Evolutionary conservation across 805 yeast genomes (phyloP).

Genomic region (Myxozyma sirexii): DNA sequence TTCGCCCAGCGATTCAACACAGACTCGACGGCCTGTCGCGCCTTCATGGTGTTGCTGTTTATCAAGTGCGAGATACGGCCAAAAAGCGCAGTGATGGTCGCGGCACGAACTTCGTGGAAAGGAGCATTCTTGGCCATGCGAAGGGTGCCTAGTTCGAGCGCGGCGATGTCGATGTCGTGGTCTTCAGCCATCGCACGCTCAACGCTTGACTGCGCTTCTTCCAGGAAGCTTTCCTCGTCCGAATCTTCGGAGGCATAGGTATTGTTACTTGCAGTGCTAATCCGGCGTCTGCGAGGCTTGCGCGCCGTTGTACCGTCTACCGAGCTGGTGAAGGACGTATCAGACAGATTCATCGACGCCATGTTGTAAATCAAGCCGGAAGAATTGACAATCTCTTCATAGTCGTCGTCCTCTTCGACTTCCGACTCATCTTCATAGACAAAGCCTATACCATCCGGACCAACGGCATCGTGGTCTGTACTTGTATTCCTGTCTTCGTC

Average conservation of each 20-base stretch:
- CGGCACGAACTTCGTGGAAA: conserved; percentile 86
- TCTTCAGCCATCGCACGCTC: conserved; percentile 89
- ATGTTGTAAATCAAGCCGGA: conserved; percentile 34
- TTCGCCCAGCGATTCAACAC: conserved; percentile 80
- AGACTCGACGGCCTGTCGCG: conserved; percentile 73
- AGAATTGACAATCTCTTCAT: conserved; percentile 36
- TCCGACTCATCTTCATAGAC: conserved; percentile 48
- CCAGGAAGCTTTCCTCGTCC: conserved; percentile 30
- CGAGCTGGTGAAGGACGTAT: conserved; percentile 22
- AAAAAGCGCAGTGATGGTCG: conserved; percentile 74
- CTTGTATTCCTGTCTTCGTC: conserved; percentile 19
- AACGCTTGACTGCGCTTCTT: conserved; percentile 91
- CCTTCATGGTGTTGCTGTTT: conserved; percentile 72
- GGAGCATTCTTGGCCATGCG: conserved; percentile 97
- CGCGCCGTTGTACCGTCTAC: conserved; percentile 2
- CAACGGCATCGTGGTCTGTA: conserved; percentile 40
- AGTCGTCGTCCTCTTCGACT: conserved; percentile 51
- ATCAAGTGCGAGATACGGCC: conserved; percentile 72
- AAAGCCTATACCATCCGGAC: conserved; percentile 47
- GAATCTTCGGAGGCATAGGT: conserved; percentile 31
- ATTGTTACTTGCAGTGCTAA: conserved; percentile 31
- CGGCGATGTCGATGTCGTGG: conserved; percentile 91
- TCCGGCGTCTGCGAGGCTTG: conserved; percentile 22
- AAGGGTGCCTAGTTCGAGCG: conserved; percentile 87
- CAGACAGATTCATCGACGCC: conserved; percentile 28